A percentile compares a stretch with the other conserved stretches of the same genome.
phyloP scores from a whole-genome alignment of 192 early-diverging fungal genomes.

The Linderina pennispora region DNA sequence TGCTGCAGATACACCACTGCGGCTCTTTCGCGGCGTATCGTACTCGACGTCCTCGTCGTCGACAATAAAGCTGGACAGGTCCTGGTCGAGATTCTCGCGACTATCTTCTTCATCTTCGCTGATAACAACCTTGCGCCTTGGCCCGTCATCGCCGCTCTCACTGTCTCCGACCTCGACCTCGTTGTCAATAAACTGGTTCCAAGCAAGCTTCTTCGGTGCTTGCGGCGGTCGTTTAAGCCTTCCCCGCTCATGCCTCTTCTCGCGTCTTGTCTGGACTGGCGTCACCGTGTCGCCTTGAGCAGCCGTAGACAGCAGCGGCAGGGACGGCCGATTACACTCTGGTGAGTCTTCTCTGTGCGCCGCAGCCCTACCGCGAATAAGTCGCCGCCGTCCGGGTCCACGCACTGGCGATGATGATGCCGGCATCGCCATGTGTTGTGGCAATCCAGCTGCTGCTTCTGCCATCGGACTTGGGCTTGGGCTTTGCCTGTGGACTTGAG shows the following conservation, averaged over 20 bases:
- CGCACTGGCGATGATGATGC: conserved; percentile 4
- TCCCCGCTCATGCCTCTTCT: not conserved
- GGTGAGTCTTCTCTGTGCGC: not conserved
- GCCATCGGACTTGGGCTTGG: too few relatives aligned
- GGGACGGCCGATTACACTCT: too few relatives aligned
- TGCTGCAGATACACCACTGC: too few relatives aligned
- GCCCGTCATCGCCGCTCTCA: too few relatives aligned
- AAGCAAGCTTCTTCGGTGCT: not conserved
- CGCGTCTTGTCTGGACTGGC: not conserved
- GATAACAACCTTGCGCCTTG: too few relatives aligned
- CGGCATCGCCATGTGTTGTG: not conserved
- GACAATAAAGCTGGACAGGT: conserved; percentile 44
- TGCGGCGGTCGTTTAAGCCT: conserved; percentile 7
- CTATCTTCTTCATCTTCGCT: conserved; percentile 21
- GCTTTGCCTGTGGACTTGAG: too few relatives aligned
- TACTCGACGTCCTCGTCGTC: conserved; percentile 38
- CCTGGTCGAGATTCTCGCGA: conserved; percentile 29
- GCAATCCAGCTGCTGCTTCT: too few relatives aligned
- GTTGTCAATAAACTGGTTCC: conserved; percentile 28
- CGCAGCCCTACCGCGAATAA: not conserved
- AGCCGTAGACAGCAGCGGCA: too few relatives aligned
- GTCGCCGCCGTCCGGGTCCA: not conserved
- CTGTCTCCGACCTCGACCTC: too few relatives aligned
- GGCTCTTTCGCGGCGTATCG: conserved; percentile 8
- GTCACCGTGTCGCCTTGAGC: not conserved